phyloP scores from a whole-genome alignment of 192 early-diverging fungal species.

The Coemansia sp. region DNA sequence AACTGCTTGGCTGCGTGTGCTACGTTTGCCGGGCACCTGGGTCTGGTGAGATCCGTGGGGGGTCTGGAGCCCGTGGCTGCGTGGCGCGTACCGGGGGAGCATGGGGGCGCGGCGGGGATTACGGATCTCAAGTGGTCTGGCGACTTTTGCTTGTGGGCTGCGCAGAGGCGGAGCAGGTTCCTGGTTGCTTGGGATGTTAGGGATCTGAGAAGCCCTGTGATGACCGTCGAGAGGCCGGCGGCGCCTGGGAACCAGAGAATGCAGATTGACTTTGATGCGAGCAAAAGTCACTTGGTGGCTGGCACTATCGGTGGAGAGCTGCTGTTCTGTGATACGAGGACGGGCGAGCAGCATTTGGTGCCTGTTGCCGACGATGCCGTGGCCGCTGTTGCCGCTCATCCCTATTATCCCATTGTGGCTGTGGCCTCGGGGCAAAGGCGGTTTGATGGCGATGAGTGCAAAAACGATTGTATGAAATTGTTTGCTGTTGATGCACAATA shows the following conservation, averaged over 20 bases:
- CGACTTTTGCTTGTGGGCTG: slow-evolving; percentile 64
- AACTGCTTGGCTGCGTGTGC: slow-evolving; percentile 63
- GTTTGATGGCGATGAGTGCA: slow-evolving; percentile 1
- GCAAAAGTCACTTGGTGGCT: slow-evolving; percentile 59
- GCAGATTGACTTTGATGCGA: slow-evolving; percentile 64
- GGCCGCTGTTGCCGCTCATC: slow-evolving; percentile 61
- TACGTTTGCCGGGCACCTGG: slow-evolving; percentile 68
- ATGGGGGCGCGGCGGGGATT: slow-evolving; percentile 51
- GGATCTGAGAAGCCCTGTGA: slow-evolving; percentile 64
- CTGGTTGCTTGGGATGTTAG: slow-evolving; percentile 81
- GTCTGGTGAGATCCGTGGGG: slow-evolving; percentile 60
- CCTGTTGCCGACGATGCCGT: slow-evolving; percentile 55
- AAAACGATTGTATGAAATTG: slow-evolving; percentile 18
- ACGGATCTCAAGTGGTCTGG: slow-evolving; percentile 67
- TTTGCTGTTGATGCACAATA: slow-evolving; percentile 28
- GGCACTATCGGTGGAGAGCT: slow-evolving; percentile 51
- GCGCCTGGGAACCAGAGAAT: slow-evolving; percentile 65
- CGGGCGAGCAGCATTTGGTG: not conserved
- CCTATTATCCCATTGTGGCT: slow-evolving; percentile 62
- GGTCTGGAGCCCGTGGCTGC: slow-evolving; percentile 15
- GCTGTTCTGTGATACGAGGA: slow-evolving; percentile 3
- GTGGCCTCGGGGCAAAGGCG: slow-evolving; percentile 72
- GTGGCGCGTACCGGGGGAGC: slow-evolving; percentile 46
- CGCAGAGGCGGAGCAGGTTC: slow-evolving; percentile 58
- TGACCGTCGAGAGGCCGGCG: slow-evolving; percentile 24